Evolutionary conservation across 108 stramenopile genomes (phyloP).

Genomic region (Nitzschia sp.): DNA sequence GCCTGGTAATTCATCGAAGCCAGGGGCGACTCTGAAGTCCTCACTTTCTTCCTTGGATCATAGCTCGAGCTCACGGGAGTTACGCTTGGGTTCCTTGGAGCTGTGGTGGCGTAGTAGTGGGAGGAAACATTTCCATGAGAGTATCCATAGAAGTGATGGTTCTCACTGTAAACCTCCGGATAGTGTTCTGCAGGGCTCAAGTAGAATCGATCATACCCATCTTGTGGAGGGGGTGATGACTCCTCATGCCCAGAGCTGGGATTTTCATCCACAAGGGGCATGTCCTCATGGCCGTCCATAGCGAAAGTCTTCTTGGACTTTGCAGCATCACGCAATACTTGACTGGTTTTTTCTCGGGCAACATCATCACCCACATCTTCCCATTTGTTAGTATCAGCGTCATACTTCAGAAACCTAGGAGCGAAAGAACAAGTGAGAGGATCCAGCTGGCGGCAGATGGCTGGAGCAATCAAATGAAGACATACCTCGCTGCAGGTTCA

Average conservation of each 20-base stretch:
- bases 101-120: background rate
- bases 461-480: background rate
- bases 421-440: background rate
- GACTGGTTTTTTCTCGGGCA: constrained; percentile 76
- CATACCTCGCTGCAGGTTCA: constrained; percentile 55
- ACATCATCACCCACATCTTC: constrained; percentile 60
- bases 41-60: constrained; percentile 4
- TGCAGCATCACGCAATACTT: constrained; percentile 79
- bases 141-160: background rate
- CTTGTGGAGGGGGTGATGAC: background rate
- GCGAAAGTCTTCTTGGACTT: constrained; percentile 11
- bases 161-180: background rate
- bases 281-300: background rate
- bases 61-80: background rate
- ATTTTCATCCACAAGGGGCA: background rate
- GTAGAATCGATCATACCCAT: background rate
- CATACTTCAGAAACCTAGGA: constrained; percentile 55
- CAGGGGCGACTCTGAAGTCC: constrained; percentile 6
- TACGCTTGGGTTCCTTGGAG: background rate
- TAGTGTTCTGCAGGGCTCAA: background rate
- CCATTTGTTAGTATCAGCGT: constrained; percentile 43
- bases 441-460: background rate
- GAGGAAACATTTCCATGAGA: background rate
- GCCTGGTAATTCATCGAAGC: background rate
- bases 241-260: background rate